Evolutionary conservation across 1,284 basidiomycete genomes (phyloP), one percentile per base, ranked within the genome.

Genomic region (Trametes sp.): DNA sequence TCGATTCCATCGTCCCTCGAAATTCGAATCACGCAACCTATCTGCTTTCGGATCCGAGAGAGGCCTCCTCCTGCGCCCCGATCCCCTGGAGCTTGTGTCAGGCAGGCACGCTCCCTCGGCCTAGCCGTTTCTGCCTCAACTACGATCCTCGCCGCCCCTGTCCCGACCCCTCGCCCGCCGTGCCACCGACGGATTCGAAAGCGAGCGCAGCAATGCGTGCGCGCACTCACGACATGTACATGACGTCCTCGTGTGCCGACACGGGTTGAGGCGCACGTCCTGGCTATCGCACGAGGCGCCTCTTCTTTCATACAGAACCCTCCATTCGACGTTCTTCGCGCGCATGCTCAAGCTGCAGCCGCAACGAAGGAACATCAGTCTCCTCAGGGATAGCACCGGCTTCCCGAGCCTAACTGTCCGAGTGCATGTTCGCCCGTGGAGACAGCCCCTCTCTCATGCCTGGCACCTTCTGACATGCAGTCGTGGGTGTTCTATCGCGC

Each of bases 1-100:
- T 72, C 70, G 69, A 70, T 70, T 71, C 68, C 70, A 72, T 68
- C 69, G 62, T 61, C 67, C 62, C 67, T 68, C 67, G 68, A 68
- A 72, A 61, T 66, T 68, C 67, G 68, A 68, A 72, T 72, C 71
- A 67, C 71, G 62, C 66, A 68, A 66, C 63, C 66, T 57, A 62
- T 67, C 69, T 68, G 57, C 66, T 66, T 68, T 69, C 65, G 61
- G 68, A 61, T 67, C 67, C 72, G 60, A 64, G 66, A 65, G 62
- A 50, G 38, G 28, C 46, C 48, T 31, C 28, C 46, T 31, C 56
- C 8, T 38, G 24, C 57, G 45, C 35, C 38, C 31, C 36, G 48
- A 59, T 57, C 56, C 38, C 23, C 41, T 42, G 41, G 41, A 19
- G 41, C n/a, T n/a, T n/a, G 29, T 54, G 56, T 54, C 57, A 50